Base-by-base conservation (phyloP, 805 yeast species). In the Nakazawaea siamensis region DNA sequence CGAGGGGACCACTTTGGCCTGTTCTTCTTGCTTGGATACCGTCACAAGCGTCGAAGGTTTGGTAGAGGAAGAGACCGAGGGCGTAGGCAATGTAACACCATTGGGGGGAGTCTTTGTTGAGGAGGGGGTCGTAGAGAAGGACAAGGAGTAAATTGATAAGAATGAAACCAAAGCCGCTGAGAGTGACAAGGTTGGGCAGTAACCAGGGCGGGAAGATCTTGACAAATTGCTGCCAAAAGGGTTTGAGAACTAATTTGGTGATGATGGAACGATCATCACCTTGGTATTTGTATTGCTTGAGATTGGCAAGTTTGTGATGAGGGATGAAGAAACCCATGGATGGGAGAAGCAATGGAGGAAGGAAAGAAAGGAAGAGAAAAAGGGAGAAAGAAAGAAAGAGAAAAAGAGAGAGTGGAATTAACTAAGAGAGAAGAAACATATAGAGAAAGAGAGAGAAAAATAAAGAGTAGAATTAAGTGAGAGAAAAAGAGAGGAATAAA, bases 1-100 rank as follows among this genome's bases (percentile, higher is more conserved):
- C 97, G 48, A 88, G 62, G 1, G 97, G 97, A 3, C 96, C 92
- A 42, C 85, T 73, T 57, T 86, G 94, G n/a, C 94, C 94, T 1
- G 96, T 88, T 50, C 90, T 74, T 52, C 97, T 76, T 17, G 97
- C 97, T 55, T 88, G 97, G 43, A 82, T 72, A 4, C 97, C 97
- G 57, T 88, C 97, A 57, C 95, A 83, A 0, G 95, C 95, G 56
- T 88, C 97, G 55, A 88, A 86, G 0, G 97, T 88, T 55, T 88
- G 97, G 56, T 88, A 88, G 69, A 87, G 62, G 52, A 88, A 87
- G 45, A 88, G 60, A 5, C 94, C 90, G 42, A 82, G 51, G 0
- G 94, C 96, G 53, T 84, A 83, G 29, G 78, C 61, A 45, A 72
- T 70, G 52, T 81, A 84, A 13, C 79, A 70, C 94, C 94, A 84